Percentiles rank a stretch among this genome's conserved stretches.
phyloP scores from a whole-genome alignment of 2,329 filamentous ascomycete genomes.

The Herpotrichia juniperi region DNA sequence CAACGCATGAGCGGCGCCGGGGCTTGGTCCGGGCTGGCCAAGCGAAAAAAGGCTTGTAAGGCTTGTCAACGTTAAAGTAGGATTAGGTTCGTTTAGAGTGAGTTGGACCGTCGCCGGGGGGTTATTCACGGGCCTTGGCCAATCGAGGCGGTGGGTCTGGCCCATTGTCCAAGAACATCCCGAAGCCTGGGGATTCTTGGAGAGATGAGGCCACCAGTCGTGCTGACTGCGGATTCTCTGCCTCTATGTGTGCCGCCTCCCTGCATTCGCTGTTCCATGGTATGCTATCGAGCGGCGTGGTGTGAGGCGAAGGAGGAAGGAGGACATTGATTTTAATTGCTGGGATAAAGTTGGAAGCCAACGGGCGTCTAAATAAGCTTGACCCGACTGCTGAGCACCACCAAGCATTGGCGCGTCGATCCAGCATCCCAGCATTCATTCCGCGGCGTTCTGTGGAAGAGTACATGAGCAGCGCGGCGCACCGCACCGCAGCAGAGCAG shows the following conservation, averaged over 20 bases:
- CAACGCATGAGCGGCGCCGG: conserved; percentile 5
- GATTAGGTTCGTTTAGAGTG: conserved; percentile 39
- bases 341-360: conserved; percentile 32
- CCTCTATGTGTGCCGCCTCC: not conserved
- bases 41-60: conserved; percentile 42
- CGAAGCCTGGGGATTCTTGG: not conserved
- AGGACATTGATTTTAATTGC: too few relatives aligned
- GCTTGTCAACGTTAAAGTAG: conserved; percentile 42
- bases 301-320: not conserved
- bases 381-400: conserved; percentile 43
- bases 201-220: not conserved
- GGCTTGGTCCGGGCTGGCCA: conserved; percentile 25
- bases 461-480: conserved; percentile 33
- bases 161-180: conserved; percentile 12
- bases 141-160: conserved; percentile 21
- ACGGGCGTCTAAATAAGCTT: conserved; percentile 47
- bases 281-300: not conserved
- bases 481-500: conserved; percentile 14
- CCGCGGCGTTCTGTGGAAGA: conserved; percentile 8
- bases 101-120: conserved; percentile 4
- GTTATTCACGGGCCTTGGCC: conserved; percentile 31
- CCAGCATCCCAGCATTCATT: conserved; percentile 31
- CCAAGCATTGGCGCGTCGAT: conserved; percentile 44
- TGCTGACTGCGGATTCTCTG: not conserved
- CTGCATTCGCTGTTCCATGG: not conserved